Evolutionary conservation across 495 filamentous ascomycete species (phyloP), one percentile per base, ranked within the genome.

Genomic region (Penicillium samsonianum): DNA sequence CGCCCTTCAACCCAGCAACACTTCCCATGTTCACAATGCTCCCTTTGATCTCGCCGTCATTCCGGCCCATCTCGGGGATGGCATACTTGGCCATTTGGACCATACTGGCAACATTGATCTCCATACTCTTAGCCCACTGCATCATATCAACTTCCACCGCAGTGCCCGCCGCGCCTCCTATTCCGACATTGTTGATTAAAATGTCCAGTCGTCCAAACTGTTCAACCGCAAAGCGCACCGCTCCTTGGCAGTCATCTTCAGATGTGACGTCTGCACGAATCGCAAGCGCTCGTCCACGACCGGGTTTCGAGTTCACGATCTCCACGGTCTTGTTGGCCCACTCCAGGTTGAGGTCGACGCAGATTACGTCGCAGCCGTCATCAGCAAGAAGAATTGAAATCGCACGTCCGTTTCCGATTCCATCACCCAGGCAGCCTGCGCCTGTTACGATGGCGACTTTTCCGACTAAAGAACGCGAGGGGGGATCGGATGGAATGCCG

Each of bases 391-490:
- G 73, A 48, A 86, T 80, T 5, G 82, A 76, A 40, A 76, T 81
- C 4, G 84, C 84, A 2, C 82, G 75, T 12, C 82, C 84, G 58
- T 86, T 86, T 11, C 84, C 84, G 49, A 86, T 79, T 17, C 78
- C 81, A 33, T 77, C 75, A 4, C 73, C 78, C 12, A 69, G 69
- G 45, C 73, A 75, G 26, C 84, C 83, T 42, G 83, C 83, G 42
- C 83, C 83, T 4, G 83, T 82, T 28, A 87, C 80, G 59, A 87
- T 80, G 57, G 82, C 83, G 30, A 80, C 78, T 46, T 79, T 77
- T 26, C 79, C 81, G 17, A 49, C 54, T 10, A 75, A 57, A 10
- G 65, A 66, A 20, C 71, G 66, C 4, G 61, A 66, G 9, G 67
- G 68, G n/a, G 65, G 65, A 8, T 67, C 56, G 17, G 62, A 53